phyloP scores from a whole-genome alignment of 345 rosid species.

The Alliaria petiolata region DNA sequence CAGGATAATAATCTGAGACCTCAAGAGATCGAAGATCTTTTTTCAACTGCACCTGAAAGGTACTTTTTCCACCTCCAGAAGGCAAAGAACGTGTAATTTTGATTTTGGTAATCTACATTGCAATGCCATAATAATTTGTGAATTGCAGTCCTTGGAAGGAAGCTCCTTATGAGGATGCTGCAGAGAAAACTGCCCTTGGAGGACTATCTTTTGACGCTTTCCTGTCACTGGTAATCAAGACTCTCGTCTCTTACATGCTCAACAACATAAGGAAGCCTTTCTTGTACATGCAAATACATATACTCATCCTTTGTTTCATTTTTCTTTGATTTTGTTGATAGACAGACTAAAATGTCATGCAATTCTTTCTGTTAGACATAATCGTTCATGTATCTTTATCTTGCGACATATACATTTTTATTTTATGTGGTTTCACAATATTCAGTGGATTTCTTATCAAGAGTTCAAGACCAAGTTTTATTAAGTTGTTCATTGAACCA shows the following conservation, averaged over 20 bases:
- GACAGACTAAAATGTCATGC: neutral
- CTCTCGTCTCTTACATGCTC: slow-evolving; percentile 12
- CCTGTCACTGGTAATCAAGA: slow-evolving; percentile 68
- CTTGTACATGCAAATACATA: neutral
- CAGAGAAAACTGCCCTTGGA: slow-evolving; percentile 81
- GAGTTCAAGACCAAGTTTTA: neutral
- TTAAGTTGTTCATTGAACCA: neutral
- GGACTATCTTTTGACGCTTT: slow-evolving; percentile 81
- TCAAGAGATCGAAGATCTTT: slow-evolving; percentile 76
- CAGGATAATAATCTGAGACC: slow-evolving; percentile 87
- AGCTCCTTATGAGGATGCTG: slow-evolving; percentile 55
- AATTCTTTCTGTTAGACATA: neutral
- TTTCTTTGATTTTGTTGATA: slow-evolving; percentile 1
- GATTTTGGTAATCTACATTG: neutral
- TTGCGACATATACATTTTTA: neutral
- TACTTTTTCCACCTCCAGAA: slow-evolving; percentile 21
- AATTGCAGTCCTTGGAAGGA: slow-evolving; percentile 38
- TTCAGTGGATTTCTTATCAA: neutral
- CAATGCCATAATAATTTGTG: neutral
- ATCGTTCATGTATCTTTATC: neutral
- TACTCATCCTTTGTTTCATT: neutral
- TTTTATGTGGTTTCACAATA: neutral
- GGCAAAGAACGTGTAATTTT: neutral
- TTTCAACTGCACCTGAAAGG: slow-evolving; percentile 97
- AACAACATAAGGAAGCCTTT: neutral